Evolutionary conservation across 768 basidiomycete genomes (phyloP), one percentile per base, ranked within the genome.

Genomic region (Leccinum uliginosum): DNA sequence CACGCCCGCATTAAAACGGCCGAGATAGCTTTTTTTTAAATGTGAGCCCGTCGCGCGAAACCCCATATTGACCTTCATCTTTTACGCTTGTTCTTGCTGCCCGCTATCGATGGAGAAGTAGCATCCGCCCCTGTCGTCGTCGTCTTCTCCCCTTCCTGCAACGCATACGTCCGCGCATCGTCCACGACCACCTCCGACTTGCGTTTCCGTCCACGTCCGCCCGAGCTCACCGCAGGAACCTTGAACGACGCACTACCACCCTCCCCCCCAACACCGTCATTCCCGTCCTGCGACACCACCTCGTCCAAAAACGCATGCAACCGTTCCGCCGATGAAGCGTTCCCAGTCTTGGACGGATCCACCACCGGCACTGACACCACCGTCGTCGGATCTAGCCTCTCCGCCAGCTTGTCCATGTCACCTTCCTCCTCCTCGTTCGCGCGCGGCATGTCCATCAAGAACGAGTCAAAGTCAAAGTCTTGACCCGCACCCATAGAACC

Each of bases 251-350:
- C 44, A 30, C 54, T 15, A 1, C 9, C 55, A 6, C 59, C 50
- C 0, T 11, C 26, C 6, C 60, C 38, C 0, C 56, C 50, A 0
- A 26, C 35, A 12, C 57, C 40, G 0, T 59, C 67, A 10, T 32
- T 50, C 53, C 70, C 64, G 24, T 71, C 66, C 15, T 72, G 74
- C 17, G 74, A 74, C 14, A 62, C 68, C 7, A 76, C 76, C 56
- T 76, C 78, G 53, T 78, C 77, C 52, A 79, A 65, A 61, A 79
- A 77, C 4, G 78, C 74, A 32, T 74, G 69, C 26, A 78, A 59
- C 55, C 73, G 74, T 55, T 76, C 69, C 53, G 74, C 67, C 11
- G 72, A 70, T 30, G 72, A 43, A 5, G 19, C 56, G 40, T 58
- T 69, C 12, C 66, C 67, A 3, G 74, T 63, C 52, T 70, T 69